phyloP scores from a whole-genome alignment of 768 basidiomycete genomes.

The Dacryopinax primogenitus region DNA sequence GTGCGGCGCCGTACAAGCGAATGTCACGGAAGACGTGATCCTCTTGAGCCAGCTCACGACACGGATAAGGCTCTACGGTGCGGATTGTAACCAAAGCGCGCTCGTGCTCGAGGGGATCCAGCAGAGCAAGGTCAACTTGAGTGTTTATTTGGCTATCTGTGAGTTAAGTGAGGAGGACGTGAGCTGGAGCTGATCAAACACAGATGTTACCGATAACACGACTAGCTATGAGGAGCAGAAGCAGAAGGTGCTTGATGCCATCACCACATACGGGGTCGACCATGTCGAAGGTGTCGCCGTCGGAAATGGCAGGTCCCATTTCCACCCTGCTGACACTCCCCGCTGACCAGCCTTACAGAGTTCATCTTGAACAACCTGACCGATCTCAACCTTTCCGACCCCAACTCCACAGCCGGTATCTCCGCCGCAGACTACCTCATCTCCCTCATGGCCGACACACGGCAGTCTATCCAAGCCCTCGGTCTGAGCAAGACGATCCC shows the following conservation, averaged over 20 bases:
- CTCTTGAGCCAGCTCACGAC: neutral
- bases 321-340: neutral
- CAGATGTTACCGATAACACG: neutral
- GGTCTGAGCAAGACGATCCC: conserved; percentile 45
- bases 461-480: conserved; percentile 33
- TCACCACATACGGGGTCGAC: conserved; percentile 6
- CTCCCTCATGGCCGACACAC: conserved; percentile 53
- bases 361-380: conserved; percentile 9
- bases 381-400: conserved; percentile 10
- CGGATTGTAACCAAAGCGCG: conserved; percentile 9
- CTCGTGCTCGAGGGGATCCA: conserved; percentile 11
- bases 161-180: neutral
- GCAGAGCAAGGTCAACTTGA: conserved; percentile 9
- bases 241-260: conserved; percentile 10
- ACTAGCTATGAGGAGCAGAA: conserved; percentile 10
- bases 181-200: neutral
- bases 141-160: conserved; percentile 10
- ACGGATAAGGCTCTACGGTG: neutral
- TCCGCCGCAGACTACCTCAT: conserved; percentile 51
- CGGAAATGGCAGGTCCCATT: conserved; percentile 6
- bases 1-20: conserved; percentile 10
- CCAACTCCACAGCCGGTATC: conserved; percentile 7
- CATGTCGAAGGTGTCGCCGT: conserved; percentile 9
- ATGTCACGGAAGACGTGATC: conserved; percentile 5
- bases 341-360: neutral